Evolutionary conservation across 352 stramenopile genomes (phyloP), one percentile per base, ranked within the genome.

Genomic region (Phytophthora pisi): DNA sequence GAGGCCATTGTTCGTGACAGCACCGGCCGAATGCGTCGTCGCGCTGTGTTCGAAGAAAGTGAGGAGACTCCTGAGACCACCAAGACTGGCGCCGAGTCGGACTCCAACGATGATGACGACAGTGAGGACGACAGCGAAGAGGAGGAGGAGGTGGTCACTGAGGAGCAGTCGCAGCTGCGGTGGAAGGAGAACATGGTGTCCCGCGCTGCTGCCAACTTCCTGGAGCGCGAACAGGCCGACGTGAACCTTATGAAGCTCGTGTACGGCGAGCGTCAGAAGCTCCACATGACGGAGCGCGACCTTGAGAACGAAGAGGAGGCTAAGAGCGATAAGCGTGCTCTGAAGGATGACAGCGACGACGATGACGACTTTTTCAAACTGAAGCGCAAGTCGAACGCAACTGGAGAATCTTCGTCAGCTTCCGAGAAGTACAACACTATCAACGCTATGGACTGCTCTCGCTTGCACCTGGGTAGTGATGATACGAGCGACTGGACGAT

Each of bases 191-290:
- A 94, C 31, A 77, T 97, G 55, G 89, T 86, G 20, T 88, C 89
- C 0, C 91, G 90, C 43, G 92, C 89, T 9, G 89, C 88, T 23
- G 84, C 86, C 31, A 93, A 90, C 60, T 98, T 95, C 61, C 47
- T 93, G 47, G 91, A 96, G 72, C 88, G 84, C 26, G 88, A 94
- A 66, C 86, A 83, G 38, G 74, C 72, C 9, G 84, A 93, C 40
- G 74, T 96, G 43, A 97, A 97, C 64, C 71, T 97, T 4, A 97
- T 97, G 89, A 91, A 97, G 55, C 69, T 97, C 11, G 92, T 98
- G 36, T 98, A 98, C 64, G 92, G 92, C 15, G 81, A 90, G 42
- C 78, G 81, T 15, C 79, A 87, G 51, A 96, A 96, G 72, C 70
- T 95, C 1, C 82, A 95, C 69, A 89, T 93, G 74, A 92, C 66